These are phyloP conservation scores for Yamadazyma tumulicola DNA, from an alignment of 805 yeast species.

Conservation along the genomic window DNA sequence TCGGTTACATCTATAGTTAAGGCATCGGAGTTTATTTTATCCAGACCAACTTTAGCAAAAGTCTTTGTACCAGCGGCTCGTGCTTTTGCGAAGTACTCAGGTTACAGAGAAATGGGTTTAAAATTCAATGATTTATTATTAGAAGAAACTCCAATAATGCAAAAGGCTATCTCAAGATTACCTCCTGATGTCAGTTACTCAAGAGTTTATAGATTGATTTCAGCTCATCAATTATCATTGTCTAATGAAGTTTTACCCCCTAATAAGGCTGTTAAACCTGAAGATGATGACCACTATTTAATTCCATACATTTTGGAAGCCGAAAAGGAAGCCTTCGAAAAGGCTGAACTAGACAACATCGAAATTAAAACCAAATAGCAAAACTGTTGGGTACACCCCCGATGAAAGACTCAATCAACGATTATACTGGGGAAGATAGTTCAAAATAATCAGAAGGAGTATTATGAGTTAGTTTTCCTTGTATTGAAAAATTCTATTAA, in stretches of 20 bases:
- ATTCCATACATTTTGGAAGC: slow-evolving; percentile 90
- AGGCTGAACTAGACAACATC: slow-evolving; percentile 82
- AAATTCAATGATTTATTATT: slow-evolving; percentile 80
- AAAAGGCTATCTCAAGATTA: slow-evolving; percentile 84
- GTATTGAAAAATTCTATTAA: slow-evolving; percentile 8
- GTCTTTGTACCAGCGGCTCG: slow-evolving; percentile 78
- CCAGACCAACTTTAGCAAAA: slow-evolving; percentile 73
- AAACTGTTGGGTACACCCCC: no score
- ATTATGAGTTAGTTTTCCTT: no score
- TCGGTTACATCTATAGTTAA: slow-evolving; percentile 68
- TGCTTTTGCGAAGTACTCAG: slow-evolving; percentile 68
- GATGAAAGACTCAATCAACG: background rate
- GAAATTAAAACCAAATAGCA: slow-evolving; percentile 32
- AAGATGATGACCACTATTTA: slow-evolving; percentile 79
- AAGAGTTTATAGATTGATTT: slow-evolving; percentile 86
- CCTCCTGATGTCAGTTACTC: slow-evolving; percentile 83
- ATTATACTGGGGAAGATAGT: no score
- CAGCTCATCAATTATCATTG: slow-evolving; percentile 86
- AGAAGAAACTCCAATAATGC: slow-evolving; percentile 85
- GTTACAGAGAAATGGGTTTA: slow-evolving; percentile 94
- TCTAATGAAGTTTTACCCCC: slow-evolving; percentile 83
- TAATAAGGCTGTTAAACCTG: slow-evolving; percentile 70
- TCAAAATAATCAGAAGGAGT: no score
- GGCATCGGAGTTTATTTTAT: slow-evolving; percentile 73
- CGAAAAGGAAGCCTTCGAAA: slow-evolving; percentile 88